These are phyloP conservation scores for Marchantia paleacea DNA, from an alignment of 225 moss, liverwort and hornwort species.

Conservation along the genomic window DNA sequence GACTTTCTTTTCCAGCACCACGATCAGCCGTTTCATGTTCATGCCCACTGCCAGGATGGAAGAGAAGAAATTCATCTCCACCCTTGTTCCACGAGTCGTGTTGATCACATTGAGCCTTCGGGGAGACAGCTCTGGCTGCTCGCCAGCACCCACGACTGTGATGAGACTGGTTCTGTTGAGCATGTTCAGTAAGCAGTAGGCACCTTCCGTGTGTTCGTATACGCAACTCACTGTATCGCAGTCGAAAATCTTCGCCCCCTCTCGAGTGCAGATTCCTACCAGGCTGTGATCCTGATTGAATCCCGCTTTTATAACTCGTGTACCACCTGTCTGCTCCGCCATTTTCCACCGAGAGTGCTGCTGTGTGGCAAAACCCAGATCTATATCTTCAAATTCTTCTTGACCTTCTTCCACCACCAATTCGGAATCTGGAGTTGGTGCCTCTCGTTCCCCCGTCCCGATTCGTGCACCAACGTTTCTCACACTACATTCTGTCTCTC, in stretches of 20 bases:
- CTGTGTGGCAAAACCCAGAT: no score
- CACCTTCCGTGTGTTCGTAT: conserved; percentile 86
- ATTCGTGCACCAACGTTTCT: no score
- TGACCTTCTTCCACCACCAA: no score
- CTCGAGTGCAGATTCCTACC: conserved; percentile 54
- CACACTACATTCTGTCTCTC: no score
- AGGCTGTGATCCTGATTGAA: conserved; percentile 97
- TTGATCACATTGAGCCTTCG: conserved; percentile 83
- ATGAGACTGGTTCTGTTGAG: conserved; percentile 87
- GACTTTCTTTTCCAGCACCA: conserved; percentile 83
- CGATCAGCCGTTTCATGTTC: conserved; percentile 88
- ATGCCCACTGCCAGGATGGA: conserved; percentile 86
- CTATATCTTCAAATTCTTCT: no score
- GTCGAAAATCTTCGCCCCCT: conserved; percentile 81
- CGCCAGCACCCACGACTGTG: conserved; percentile 86
- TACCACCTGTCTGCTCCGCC: conserved; percentile 49
- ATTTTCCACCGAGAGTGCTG: conserved; percentile 21
- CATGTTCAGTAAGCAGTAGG: conserved; percentile 86
- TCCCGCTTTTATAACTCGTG: conserved; percentile 60
- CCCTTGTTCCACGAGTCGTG: conserved; percentile 57
- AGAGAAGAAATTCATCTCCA: conserved; percentile 88
- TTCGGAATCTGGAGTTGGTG: no score
- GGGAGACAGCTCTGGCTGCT: conserved; percentile 91
- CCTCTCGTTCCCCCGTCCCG: no score
- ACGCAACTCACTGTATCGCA: conserved; percentile 76